Percentiles rank a stretch among this genome's conserved stretches.
These are phyloP conservation scores for Colletotrichum echinochloae DNA, from an alignment of 2,329 filamentous ascomycete genomes.

Conservation along the genomic window DNA sequence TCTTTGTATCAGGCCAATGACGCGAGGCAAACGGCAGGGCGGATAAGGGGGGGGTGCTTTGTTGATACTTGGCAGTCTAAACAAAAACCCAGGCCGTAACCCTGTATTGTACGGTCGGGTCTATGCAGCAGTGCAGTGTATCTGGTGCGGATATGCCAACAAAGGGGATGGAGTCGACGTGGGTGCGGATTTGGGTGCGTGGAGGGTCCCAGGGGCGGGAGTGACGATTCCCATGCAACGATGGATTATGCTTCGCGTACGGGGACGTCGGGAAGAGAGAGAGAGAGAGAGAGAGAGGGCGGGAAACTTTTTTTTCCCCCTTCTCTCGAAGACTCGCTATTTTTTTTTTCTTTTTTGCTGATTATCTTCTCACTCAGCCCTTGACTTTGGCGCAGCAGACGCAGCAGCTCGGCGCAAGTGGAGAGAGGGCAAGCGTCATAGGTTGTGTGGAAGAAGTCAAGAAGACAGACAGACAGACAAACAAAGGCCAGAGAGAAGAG, in stretches of 20 bases:
- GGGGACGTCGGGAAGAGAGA: background rate
- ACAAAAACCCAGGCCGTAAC: constrained; percentile 28
- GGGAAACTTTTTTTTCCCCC: no score
- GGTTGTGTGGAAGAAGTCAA: constrained; percentile 2
- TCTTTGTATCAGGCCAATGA: constrained; percentile 33
- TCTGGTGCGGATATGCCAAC: constrained; percentile 29
- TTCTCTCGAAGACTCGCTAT: no score
- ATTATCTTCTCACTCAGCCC: background rate
- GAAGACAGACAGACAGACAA: background rate
- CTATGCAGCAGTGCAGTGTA: constrained; percentile 32
- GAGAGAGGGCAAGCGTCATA: constrained; percentile 22
- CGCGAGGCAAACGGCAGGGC: constrained; percentile 18
- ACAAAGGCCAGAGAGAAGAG: constrained; percentile 3
- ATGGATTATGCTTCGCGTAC: constrained; percentile 25
- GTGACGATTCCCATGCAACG: constrained; percentile 30
- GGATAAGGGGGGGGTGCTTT: constrained; percentile 23
- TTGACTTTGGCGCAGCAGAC: constrained; percentile 28
- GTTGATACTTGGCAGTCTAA: constrained; percentile 28
- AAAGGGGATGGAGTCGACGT: constrained; percentile 29
- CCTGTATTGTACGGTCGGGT: constrained; percentile 19
- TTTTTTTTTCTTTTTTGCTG: no score
- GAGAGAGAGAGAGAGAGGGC: background rate
- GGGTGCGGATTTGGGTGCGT: constrained; percentile 26
- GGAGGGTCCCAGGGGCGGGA: constrained; percentile 22
- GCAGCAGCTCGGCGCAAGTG: constrained; percentile 18